These are phyloP conservation scores for Pythium dissotocum DNA, from an alignment of 352 stramenopile species.

Conservation along the genomic window DNA sequence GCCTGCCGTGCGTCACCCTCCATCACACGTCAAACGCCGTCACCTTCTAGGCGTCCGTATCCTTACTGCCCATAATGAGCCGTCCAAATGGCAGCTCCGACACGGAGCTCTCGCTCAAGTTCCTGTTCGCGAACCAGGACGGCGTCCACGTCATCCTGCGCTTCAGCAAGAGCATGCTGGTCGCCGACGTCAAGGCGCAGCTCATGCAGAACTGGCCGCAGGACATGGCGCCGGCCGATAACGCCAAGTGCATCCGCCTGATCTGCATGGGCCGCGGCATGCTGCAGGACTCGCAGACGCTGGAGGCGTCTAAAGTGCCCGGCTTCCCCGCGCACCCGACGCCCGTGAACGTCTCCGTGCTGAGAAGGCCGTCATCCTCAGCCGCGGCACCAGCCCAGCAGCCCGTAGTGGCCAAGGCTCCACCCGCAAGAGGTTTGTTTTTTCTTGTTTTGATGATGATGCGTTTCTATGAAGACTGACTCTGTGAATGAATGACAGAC, in stretches of 20 bases:
- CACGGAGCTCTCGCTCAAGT: slow-evolving; percentile 71
- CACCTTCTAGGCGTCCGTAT: no score
- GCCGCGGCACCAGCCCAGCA: not conserved
- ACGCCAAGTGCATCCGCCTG: slow-evolving; percentile 77
- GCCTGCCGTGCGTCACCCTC: not conserved
- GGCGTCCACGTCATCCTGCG: slow-evolving; percentile 64
- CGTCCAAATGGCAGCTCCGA: slow-evolving; percentile 38
- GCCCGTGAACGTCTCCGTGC: slow-evolving; percentile 93
- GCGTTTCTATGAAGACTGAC: slow-evolving; percentile 1
- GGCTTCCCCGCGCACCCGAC: slow-evolving; percentile 94
- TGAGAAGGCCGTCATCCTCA: slow-evolving; percentile 40
- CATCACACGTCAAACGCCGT: not conserved
- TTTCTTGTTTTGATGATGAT: not conserved
- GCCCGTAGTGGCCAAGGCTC: slow-evolving; percentile 12
- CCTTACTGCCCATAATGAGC: slow-evolving; percentile 12
- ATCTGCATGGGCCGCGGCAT: slow-evolving; percentile 96
- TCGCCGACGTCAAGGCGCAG: slow-evolving; percentile 63
- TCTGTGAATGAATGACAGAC: slow-evolving; percentile 18
- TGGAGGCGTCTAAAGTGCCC: slow-evolving; percentile 82
- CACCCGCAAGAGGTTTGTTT: slow-evolving; percentile 13
- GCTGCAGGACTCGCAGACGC: slow-evolving; percentile 88
- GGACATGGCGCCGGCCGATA: slow-evolving; percentile 52
- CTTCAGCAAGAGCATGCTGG: slow-evolving; percentile 47
- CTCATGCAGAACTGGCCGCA: slow-evolving; percentile 70
- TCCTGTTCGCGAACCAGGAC: slow-evolving; percentile 86